phyloP scores from a whole-genome alignment of 139 green algal species.

The Nannochloris sp. region DNA sequence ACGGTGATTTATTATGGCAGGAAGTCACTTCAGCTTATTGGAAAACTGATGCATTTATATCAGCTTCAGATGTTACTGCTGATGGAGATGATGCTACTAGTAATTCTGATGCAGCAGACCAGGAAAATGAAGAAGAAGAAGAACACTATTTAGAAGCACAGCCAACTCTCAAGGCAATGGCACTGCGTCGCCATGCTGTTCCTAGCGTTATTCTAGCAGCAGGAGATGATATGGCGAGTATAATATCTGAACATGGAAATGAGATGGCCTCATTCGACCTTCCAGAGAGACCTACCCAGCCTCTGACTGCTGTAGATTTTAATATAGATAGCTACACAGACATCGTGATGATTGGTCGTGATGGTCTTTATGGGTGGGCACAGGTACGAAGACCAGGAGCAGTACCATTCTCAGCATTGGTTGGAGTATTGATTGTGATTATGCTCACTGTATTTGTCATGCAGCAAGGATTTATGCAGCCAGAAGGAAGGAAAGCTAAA shows the following conservation, averaged over 20 bases:
- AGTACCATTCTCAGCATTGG: slow-evolving; percentile 66
- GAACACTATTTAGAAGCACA: not conserved
- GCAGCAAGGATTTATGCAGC: slow-evolving; percentile 37
- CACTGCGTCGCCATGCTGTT: slow-evolving; percentile 48
- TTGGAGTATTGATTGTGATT: slow-evolving; percentile 74
- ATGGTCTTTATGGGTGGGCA: slow-evolving; percentile 69
- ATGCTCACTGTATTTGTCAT: slow-evolving; percentile 74
- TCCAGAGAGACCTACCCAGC: slow-evolving; percentile 32
- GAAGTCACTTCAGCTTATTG: slow-evolving; percentile 7
- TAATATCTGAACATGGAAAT: slow-evolving; percentile 69
- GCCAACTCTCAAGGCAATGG: slow-evolving; percentile 63
- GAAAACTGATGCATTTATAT: not conserved
- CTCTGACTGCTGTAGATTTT: slow-evolving; percentile 64
- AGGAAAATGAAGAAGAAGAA: not conserved
- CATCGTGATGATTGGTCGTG: slow-evolving; percentile 57
- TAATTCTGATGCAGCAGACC: slow-evolving; percentile 2
- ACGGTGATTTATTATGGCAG: slow-evolving; percentile 55
- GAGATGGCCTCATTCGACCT: slow-evolving; percentile 55
- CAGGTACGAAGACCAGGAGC: slow-evolving; percentile 69
- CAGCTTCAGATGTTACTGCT: no score
- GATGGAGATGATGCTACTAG: not conserved
- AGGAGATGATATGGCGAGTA: slow-evolving; percentile 23
- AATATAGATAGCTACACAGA: slow-evolving; percentile 84
- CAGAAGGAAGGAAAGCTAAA: not conserved
- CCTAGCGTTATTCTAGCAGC: slow-evolving; percentile 54